Conservation (phyloP, 768 basidiomycete genomes). For the Amanita fuliginea region DNA sequence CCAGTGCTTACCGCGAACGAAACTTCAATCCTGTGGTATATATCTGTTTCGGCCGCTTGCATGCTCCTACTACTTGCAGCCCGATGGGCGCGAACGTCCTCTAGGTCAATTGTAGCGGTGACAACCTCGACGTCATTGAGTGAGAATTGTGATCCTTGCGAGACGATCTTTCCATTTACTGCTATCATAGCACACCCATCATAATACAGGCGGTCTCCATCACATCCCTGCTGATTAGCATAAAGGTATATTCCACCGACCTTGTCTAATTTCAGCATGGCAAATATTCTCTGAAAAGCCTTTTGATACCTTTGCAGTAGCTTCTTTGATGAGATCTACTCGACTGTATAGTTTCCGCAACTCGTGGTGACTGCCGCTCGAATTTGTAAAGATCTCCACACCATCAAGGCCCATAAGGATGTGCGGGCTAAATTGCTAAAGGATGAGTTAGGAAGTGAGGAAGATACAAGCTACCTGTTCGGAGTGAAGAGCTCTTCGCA, state of each 20-base stretch:
- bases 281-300: not conserved
- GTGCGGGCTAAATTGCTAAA: constrained; percentile 58
- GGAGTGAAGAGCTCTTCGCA: constrained; percentile 99
- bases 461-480: constrained; percentile 55
- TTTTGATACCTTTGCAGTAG: constrained; percentile 72
- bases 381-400: constrained; percentile 98
- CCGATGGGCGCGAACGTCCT: constrained; percentile 87
- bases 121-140: constrained; percentile 94
- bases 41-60: constrained; percentile 71
- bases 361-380: constrained; percentile 96
- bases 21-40: constrained; percentile 77
- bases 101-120: constrained; percentile 93
- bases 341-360: constrained; percentile 90
- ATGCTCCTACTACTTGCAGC: constrained; percentile 76
- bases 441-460: not conserved
- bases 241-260: constrained; percentile 96
- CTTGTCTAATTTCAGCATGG: constrained; percentile 27
- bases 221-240: constrained; percentile 98
- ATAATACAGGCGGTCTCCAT: constrained; percentile 96
- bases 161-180: constrained; percentile 83
- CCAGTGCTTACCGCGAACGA: constrained; percentile 72
- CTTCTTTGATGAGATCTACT: constrained; percentile 93
- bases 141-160: constrained; percentile 96
- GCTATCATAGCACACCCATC: constrained; percentile 97
- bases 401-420: constrained; percentile 97